Evolutionary conservation across 176 grass and related monocot genomes (phyloP), one percentile per base, ranked within the genome.

Genomic region (Triticum timopheevii): DNA sequence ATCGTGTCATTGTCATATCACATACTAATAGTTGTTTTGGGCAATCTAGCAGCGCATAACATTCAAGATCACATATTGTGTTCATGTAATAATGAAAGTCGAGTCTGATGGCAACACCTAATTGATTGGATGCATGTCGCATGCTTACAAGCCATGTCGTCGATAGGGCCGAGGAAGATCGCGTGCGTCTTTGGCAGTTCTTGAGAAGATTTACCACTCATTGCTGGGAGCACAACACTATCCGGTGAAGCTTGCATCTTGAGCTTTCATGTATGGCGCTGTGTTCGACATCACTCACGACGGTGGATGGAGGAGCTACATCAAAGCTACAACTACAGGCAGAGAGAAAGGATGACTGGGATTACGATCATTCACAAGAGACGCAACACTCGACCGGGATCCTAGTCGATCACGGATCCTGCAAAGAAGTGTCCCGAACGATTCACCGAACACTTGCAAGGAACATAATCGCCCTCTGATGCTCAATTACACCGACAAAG

Each of bases 1-100:
- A 13, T 67, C 8, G 5, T 49, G 80, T 84, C 47, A 19, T 80
- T 87, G 83, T 87, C 89, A 31, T 61, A 59, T 23, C 16, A 66
- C 66, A 61, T 24, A n/a, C n/a, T n/a, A 49, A 0, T 45, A 13
- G 80, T 45, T 22, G 54, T 35, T 58, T 63, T 33, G 33, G 58
- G 34, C 25, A 90, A 79, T 87, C 80, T 73, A 66, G 65, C 64
- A 83, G 22, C 39, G 4, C 63, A 30, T 72, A 78, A 59, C 17
- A 19, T 79, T 22, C 10, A 62, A 4, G 45, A 87, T 61, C 59
- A 84, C 80, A 80, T 77, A 38, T 77, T 86, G 25, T 36, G 20
- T 69, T 77, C 36, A 69, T 50, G 61, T 24, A 35, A 5, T n/a
- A 44, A 69, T 85, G 88, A 47, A 80, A 82, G 15, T 24, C 50